Base-by-base conservation (phyloP, 345 rosid species). In the Salix dunnii region DNA sequence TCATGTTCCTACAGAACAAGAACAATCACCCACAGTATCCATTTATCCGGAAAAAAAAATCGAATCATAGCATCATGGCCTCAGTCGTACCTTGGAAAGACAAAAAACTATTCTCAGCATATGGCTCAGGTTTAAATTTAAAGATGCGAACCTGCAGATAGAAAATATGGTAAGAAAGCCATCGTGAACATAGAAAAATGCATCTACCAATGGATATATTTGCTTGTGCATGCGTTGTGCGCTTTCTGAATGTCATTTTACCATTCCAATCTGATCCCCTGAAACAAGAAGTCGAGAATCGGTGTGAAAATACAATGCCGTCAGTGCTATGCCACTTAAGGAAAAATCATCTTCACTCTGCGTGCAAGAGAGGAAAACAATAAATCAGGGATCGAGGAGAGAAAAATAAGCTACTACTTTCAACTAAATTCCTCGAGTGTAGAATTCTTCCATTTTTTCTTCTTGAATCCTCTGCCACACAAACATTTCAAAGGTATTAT, bases 191-290 rank as follows among this genome's bases (percentile, higher is more conserved):
- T 8, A 66, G 61, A 71, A 6, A 31, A 65, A 60, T 42, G 21
- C 7, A 67, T 72, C 53, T 14, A 40, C 3, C 53, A 33, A 68
- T 38, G 20, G 20, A 46, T 40, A 12, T 8, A 14, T 49, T 30
- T 46, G 49, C 49, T 46, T 46, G 18, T 46, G 49, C 17, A 14
- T 14, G 17, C 13, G 49, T 3, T 46, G 49, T 46, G 49, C 17
- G 18, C 49, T 12, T 46, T 46, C 18, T 3, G 18, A 46, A 46
- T 46, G 49, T 3, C 49, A 46, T 64, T 81, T 79, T 75, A 92
- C 97, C 92, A 64, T 85, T 88, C 98, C 97, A 79, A 72, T 86
- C 55, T 90, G 89, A 84, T 94, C 97, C 70, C 98, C 97, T 49
- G 97, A 88, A 70, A 87, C 82, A 82, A 95, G 95, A 75, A 88